Conservation (phyloP, 208 protist genomes). For the Phytomonas francai region DNA sequence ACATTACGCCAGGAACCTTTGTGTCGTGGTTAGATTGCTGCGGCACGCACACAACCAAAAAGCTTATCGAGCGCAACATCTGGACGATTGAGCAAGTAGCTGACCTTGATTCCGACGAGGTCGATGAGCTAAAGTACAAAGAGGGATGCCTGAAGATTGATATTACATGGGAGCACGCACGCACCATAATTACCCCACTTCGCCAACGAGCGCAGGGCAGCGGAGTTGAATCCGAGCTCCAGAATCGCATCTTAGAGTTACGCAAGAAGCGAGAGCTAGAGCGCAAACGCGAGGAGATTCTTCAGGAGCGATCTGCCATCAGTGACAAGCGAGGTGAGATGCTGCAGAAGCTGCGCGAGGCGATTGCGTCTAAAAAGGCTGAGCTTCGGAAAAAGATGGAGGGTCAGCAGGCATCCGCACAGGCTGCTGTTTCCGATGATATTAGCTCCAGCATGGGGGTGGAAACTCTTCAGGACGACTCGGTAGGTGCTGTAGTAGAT, state of each 20-base stretch:
- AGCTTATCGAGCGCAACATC: constrained; percentile 86
- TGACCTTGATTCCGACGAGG: constrained; percentile 69
- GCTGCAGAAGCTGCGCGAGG: constrained; percentile 64
- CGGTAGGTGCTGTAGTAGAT: constrained; percentile 32
- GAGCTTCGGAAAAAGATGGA: constrained; percentile 56
- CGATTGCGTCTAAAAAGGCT: constrained; percentile 77
- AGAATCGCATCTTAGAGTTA: constrained; percentile 74
- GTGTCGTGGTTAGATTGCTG: constrained; percentile 83
- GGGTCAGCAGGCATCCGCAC: constrained; percentile 12
- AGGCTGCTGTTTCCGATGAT: constrained; percentile 1
- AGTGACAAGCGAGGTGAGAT: constrained; percentile 63
- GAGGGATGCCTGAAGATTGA: constrained; percentile 87
- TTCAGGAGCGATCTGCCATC: constrained; percentile 43
- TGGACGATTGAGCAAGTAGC: constrained; percentile 88
- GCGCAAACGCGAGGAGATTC: constrained; percentile 57
- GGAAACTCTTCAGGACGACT: constrained; percentile 13
- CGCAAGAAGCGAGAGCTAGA: constrained; percentile 83
- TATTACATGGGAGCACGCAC: constrained; percentile 83
- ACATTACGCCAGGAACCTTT: constrained; percentile 80
- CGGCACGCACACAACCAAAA: constrained; percentile 85
- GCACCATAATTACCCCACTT: constrained; percentile 73
- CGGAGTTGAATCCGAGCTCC: constrained; percentile 74
- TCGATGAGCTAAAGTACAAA: constrained; percentile 85
- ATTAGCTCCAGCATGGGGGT: background rate
- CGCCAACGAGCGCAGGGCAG: constrained; percentile 52